Evolutionary conservation across 306 rosid species (phyloP).

Genomic region (Prunus fruticosa): DNA sequence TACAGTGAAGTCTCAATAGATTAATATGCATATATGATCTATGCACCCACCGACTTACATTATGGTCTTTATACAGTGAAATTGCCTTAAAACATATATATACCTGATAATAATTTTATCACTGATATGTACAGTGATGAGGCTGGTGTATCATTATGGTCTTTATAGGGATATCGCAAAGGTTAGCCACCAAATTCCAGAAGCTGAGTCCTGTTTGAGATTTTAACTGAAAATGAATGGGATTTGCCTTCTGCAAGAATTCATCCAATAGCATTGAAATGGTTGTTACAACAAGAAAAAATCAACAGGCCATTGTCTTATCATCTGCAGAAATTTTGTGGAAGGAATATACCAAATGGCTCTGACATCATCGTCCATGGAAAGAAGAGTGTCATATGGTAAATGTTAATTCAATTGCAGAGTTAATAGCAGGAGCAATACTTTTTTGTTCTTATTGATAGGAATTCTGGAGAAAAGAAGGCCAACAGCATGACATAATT

Average conservation of each 20-base stretch:
- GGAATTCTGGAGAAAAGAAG: slow-evolving; percentile 51
- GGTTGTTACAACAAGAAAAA: slow-evolving; percentile 89
- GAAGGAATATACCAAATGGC: slow-evolving; percentile 42
- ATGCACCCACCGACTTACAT: no score
- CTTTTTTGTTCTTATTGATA: slow-evolving; percentile 57
- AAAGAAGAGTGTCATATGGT: slow-evolving; percentile 31
- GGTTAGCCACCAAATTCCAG: slow-evolving; percentile 52
- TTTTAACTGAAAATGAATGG: slow-evolving; percentile 61
- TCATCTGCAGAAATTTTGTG: slow-evolving; percentile 73
- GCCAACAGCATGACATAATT: slow-evolving; percentile 51
- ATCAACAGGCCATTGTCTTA: slow-evolving; percentile 43
- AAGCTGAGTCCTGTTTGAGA: slow-evolving; percentile 71
- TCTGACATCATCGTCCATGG: slow-evolving; percentile 26
- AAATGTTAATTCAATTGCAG: slow-evolving; percentile 55
- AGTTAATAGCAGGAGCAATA: slow-evolving; percentile 52
- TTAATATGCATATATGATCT: no score
- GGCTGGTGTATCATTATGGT: slow-evolving; percentile 67
- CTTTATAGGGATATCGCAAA: slow-evolving; percentile 65
- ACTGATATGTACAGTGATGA: slow-evolving; percentile 42
- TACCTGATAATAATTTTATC: not conserved
- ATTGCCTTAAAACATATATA: no score
- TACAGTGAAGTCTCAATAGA: no score
- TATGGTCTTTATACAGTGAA: no score
- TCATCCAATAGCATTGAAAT: slow-evolving; percentile 63
- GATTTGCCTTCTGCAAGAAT: slow-evolving; percentile 65